Conservation (phyloP, 129 eudicot genomes). For the Arctium minus region DNA sequence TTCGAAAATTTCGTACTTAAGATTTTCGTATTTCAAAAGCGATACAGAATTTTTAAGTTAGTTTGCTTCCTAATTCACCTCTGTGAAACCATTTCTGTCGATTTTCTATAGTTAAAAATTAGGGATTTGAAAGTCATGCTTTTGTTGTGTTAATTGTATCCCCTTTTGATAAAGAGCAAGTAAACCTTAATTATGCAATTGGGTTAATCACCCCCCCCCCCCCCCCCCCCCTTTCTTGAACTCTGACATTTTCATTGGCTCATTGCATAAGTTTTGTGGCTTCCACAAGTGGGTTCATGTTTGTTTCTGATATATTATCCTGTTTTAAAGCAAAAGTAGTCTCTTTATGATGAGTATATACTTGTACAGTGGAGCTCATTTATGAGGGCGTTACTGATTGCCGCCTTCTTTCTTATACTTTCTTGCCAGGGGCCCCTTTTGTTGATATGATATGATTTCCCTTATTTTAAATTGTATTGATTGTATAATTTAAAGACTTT, state of each 20-base stretch:
- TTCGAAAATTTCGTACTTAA: neutral
- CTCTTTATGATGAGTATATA: neutral
- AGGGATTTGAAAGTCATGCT: conserved; percentile 6
- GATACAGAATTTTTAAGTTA: neutral
- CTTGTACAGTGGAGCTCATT: conserved; percentile 19
- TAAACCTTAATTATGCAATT: neutral
- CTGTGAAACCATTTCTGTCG: neutral
- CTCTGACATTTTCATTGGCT: neutral
- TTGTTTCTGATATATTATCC: conserved; percentile 20
- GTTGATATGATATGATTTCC: neutral
- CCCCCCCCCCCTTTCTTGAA: neutral
- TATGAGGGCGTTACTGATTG: conserved; percentile 3
- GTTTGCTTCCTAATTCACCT: neutral
- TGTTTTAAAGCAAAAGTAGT: conserved; percentile 17
- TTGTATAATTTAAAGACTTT: neutral
- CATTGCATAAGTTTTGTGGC: neutral
- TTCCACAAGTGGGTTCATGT: conserved; percentile 13
- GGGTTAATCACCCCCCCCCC: neutral
- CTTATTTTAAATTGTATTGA: neutral
- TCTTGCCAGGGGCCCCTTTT: neutral
- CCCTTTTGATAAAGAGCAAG: no score
- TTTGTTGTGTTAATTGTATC: neutral
- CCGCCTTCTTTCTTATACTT: neutral
- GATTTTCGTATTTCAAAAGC: neutral
- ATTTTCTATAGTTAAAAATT: neutral